phyloP scores from a whole-genome alignment of 805 yeast genomes.

The Barnettozyma vustinii region DNA sequence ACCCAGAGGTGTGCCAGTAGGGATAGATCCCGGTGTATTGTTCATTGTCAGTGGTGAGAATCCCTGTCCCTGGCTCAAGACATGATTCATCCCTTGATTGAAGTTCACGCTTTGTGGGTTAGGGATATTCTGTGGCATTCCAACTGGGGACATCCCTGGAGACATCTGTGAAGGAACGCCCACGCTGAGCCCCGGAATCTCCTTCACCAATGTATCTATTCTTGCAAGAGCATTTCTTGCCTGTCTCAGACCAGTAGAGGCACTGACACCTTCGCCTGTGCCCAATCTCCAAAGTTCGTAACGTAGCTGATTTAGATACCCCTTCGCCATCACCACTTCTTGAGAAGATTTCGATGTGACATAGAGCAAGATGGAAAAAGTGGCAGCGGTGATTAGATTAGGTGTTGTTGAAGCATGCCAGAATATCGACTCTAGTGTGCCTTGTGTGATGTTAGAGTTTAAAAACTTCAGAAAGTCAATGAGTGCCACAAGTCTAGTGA shows the following conservation, averaged over 20 bases:
- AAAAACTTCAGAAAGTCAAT: constrained; percentile 71
- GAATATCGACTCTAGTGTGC: constrained; percentile 71
- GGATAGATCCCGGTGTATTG: not conserved
- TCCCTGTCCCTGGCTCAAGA: not conserved
- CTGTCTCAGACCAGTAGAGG: constrained; percentile 32
- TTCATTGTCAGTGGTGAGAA: constrained; percentile 1
- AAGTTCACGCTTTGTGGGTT: constrained; percentile 8
- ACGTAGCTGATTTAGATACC: constrained; percentile 68
- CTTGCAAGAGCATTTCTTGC: constrained; percentile 68
- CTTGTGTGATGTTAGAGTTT: constrained; percentile 41
- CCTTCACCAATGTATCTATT: constrained; percentile 65
- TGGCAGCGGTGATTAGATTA: constrained; percentile 77
- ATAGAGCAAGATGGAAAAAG: constrained; percentile 78
- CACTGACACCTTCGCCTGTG: constrained; percentile 25
- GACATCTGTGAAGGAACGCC: constrained; percentile 22
- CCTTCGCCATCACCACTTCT: constrained; percentile 60
- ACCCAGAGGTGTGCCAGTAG: not conserved
- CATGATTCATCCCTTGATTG: constrained; percentile 6
- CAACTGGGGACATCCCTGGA: constrained; percentile 8
- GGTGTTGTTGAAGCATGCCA: constrained; percentile 84
- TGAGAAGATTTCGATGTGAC: constrained; percentile 58
- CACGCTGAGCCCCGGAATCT: constrained; percentile 55
- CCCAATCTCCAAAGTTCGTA: constrained; percentile 72
- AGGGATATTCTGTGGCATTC: constrained; percentile 3
- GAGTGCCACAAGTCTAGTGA: constrained; percentile 74